Base-by-base conservation (phyloP, 2,329 filamentous ascomycete species). In the Emergomyces pasteurianus region DNA sequence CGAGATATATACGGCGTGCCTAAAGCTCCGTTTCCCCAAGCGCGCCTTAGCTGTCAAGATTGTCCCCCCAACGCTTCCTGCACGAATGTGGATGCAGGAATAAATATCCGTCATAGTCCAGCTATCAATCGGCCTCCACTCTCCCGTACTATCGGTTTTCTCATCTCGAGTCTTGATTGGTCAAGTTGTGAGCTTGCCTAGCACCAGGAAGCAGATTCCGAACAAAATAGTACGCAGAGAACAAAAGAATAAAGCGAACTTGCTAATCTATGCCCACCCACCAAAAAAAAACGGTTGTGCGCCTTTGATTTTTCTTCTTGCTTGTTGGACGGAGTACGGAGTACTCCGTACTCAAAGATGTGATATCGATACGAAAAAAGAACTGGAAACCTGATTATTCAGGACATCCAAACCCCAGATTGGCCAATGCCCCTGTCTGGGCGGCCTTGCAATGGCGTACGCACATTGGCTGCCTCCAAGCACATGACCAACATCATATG, bases 401-500 rank as follows among this genome's bases (percentile, higher is more conserved):
- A 40, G 23, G 53, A 50, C 58, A 42, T 59, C 57, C 18, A 60
- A 49, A 57, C 43, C 61, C 40, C 40, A 59, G 42, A 36, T 57
- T 59, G 59, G 58, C 58, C 52, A 53, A 38, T 57, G 54, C 14
- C 34, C n/a, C 6, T 23, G 54, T 18, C 36, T 42, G 10, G 21
- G 36, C 16, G 54, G 54, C 36, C 28, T 56, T 23, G 21, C 55
- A 28, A 31, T 49, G 14, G 28, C 5, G 56, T 9, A 34, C 42
- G 14, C n/a, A 47, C 26, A 63, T 62, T 63, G 62, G 62, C 58
- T 49, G 50, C 54, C 47, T 50, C n/a, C 54, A 58, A 60, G 21
- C 64, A 65, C 63, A 63, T 65, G 64, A 65, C 63, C 63, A 47
- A 42, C 58, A 36, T 59, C 59, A 54, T 63, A 65, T 65, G 64